phyloP scores from a whole-genome alignment of 2,329 filamentous ascomycete species.

The Monilinia fructicola region DNA sequence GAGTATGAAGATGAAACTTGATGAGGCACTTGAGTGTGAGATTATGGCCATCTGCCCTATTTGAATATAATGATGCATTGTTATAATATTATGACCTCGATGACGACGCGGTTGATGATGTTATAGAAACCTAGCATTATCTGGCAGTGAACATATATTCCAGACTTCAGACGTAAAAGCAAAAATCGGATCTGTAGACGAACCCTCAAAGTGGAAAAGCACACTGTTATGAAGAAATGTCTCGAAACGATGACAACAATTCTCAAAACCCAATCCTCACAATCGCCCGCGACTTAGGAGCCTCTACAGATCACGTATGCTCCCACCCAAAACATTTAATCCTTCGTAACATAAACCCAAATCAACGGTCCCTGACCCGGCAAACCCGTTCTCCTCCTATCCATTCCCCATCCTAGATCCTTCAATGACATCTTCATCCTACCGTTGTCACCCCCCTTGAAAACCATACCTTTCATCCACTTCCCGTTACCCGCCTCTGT shows the following conservation, averaged over 20 bases:
- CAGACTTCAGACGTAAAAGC: background rate
- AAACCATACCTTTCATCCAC: constrained; percentile 58
- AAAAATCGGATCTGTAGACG: background rate
- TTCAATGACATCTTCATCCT: constrained; percentile 51
- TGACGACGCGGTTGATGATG: background rate
- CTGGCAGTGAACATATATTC: constrained; percentile 1
- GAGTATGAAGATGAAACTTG: background rate
- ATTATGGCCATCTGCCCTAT: background rate
- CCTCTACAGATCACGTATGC: background rate
- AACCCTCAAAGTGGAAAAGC: background rate
- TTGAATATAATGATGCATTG: background rate
- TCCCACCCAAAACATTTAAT: constrained; percentile 20
- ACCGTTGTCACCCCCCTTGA: constrained; percentile 51
- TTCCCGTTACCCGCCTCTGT: constrained; percentile 54
- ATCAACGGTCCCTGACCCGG: constrained; percentile 53
- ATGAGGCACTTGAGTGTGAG: background rate
- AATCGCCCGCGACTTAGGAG: background rate
- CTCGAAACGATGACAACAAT: background rate
- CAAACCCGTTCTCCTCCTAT: constrained; percentile 46
- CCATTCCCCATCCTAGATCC: constrained; percentile 59
- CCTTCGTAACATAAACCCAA: constrained; percentile 60
- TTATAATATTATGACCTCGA: background rate
- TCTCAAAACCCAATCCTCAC: background rate
- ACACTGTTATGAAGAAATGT: background rate
- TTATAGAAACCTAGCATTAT: background rate